These are phyloP conservation scores for Pichia sp. DNA, from an alignment of 1,139 yeast genomes.

Conservation along the genomic window DNA sequence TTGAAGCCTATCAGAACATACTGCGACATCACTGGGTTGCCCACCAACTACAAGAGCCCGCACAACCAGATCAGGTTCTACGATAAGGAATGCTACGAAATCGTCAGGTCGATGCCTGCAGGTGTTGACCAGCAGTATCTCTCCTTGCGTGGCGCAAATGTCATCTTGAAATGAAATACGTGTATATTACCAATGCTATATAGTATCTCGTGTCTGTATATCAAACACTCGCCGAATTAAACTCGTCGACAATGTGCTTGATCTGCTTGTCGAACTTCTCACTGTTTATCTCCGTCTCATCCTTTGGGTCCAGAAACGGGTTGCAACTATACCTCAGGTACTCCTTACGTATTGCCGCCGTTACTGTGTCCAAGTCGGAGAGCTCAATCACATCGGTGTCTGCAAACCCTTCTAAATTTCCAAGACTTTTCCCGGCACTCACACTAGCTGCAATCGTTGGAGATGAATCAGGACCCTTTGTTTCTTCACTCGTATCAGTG, in stretches of 20 bases:
- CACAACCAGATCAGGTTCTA: slow-evolving; percentile 73
- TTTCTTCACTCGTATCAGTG: slow-evolving; percentile 15
- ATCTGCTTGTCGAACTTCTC: slow-evolving; percentile 42
- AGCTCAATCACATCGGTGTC: slow-evolving; percentile 36
- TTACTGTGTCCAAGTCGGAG: slow-evolving; percentile 3
- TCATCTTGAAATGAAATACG: slow-evolving; percentile 64
- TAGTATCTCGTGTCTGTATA: neutral
- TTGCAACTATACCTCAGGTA: slow-evolving; percentile 53
- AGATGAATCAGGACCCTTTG: slow-evolving; percentile 14
- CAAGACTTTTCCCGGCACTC: slow-evolving; percentile 22
- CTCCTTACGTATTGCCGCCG: slow-evolving; percentile 30
- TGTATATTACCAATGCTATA: too few relatives aligned
- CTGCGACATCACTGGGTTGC: slow-evolving; percentile 92
- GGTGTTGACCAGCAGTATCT: slow-evolving; percentile 93
- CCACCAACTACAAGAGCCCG: slow-evolving; percentile 73
- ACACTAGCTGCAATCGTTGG: slow-evolving; percentile 18
- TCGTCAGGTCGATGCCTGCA: slow-evolving; percentile 75
- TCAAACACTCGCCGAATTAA: slow-evolving; percentile 29
- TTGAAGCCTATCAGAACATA: slow-evolving; percentile 75
- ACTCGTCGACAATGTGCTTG: slow-evolving; percentile 35
- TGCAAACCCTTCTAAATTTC: slow-evolving; percentile 31
- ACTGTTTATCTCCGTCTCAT: slow-evolving; percentile 30
- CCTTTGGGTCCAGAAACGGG: slow-evolving; percentile 45
- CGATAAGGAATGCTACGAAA: slow-evolving; percentile 78
- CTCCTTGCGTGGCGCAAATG: slow-evolving; percentile 83